Evolutionary conservation across 257 asterid genomes (phyloP).

Genomic region (Rauvolfia tetraphylla): DNA sequence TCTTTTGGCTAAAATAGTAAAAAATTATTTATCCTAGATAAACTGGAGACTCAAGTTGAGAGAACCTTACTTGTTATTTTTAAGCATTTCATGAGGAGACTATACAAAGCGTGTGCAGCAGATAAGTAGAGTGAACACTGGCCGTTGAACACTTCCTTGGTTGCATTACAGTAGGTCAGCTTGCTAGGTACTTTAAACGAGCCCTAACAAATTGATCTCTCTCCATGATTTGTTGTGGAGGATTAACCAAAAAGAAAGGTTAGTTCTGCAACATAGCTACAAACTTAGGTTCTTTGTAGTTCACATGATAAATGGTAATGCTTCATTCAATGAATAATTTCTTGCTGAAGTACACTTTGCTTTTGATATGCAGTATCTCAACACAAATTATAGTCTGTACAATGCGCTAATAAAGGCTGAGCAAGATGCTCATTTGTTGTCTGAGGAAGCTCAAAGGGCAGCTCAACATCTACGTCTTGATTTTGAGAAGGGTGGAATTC

Average conservation of each 20-base stretch:
- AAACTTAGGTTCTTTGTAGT: background rate
- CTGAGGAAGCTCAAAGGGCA: conserved; percentile 76
- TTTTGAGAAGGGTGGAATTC: conserved; percentile 97
- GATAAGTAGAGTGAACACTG: background rate
- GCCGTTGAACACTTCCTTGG: background rate
- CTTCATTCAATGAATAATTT: background rate
- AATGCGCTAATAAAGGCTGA: conserved; percentile 77
- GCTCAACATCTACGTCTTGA: conserved; percentile 67
- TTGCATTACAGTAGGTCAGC: background rate
- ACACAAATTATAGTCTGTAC: conserved; percentile 70
- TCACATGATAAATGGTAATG: background rate
- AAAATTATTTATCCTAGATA: background rate
- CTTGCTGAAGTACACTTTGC: background rate
- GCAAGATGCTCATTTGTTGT: conserved; percentile 58
- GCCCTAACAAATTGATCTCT: background rate
- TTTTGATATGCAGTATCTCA: conserved; percentile 60
- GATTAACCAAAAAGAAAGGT: background rate
- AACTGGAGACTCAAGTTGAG: background rate
- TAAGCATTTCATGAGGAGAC: background rate
- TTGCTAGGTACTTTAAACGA: background rate
- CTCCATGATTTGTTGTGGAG: background rate
- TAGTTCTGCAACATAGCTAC: background rate
- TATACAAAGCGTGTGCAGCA: background rate
- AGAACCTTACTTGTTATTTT: background rate
- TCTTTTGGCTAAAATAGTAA: background rate